A percentile compares a stretch with the other conserved stretches of the same genome.
phyloP scores from a whole-genome alignment of 345 rosid genomes.

The Populus nigra region DNA sequence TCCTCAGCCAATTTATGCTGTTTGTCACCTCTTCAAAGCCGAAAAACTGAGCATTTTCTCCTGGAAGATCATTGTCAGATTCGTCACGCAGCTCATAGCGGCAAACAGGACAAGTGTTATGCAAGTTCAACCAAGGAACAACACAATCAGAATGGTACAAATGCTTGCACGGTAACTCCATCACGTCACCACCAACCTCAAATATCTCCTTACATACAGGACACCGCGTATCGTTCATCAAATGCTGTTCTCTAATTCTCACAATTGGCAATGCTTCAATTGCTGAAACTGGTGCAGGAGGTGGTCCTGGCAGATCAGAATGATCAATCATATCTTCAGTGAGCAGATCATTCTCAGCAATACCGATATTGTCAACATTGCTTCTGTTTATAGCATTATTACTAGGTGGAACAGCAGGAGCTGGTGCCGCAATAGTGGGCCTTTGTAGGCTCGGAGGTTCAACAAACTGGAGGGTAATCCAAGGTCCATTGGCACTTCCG shows the following conservation, averaged over 20 bases:
- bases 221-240: slow-evolving; percentile 42
- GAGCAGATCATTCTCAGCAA: slow-evolving; percentile 6
- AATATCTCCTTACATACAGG: slow-evolving; percentile 80
- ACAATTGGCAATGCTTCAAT: slow-evolving; percentile 52
- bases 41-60: neutral
- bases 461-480: slow-evolving; percentile 60
- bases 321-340: slow-evolving; percentile 19
- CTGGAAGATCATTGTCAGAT: neutral
- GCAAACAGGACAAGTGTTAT: slow-evolving; percentile 76
- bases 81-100: slow-evolving; percentile 37
- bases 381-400: neutral
- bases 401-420: neutral
- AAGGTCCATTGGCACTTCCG: slow-evolving; percentile 27
- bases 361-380: neutral
- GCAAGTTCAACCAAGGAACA: slow-evolving; percentile 64
- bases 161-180: slow-evolving; percentile 66
- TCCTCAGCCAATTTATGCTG: slow-evolving; percentile 29
- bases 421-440: neutral
- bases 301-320: slow-evolving; percentile 42
- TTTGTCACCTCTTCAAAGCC: slow-evolving; percentile 25
- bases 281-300: slow-evolving; percentile 40
- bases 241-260: slow-evolving; percentile 29
- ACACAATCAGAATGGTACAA: slow-evolving; percentile 68
- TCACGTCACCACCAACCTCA: slow-evolving; percentile 45
- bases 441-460: slow-evolving; percentile 16